Evolutionary conservation across 192 early-diverging fungal species (phyloP).

Genomic region (Coemansia sp.): DNA sequence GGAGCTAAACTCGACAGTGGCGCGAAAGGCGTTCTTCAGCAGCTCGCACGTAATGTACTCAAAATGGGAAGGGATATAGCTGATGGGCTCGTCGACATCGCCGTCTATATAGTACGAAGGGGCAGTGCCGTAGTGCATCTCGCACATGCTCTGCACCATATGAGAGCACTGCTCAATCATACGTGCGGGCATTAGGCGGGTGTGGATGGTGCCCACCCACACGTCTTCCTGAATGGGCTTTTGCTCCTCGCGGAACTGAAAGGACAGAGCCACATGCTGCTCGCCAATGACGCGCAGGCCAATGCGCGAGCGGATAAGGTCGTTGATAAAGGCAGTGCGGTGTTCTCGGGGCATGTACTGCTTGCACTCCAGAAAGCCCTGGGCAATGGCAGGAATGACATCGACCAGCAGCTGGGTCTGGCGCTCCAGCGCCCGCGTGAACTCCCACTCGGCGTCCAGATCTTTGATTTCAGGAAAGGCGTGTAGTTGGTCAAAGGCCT

Average conservation of each 20-base stretch:
- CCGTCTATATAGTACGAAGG: conserved; percentile 69
- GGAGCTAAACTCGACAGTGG: conserved; percentile 73
- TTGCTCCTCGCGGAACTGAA: conserved; percentile 46
- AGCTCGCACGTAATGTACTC: conserved; percentile 93
- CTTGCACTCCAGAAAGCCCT: conserved; percentile 87
- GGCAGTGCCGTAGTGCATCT: conserved; percentile 82
- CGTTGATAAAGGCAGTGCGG: conserved; percentile 74
- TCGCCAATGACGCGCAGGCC: conserved; percentile 90
- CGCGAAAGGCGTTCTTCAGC: conserved; percentile 85
- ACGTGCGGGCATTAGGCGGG: conserved; percentile 60
- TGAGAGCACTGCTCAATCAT: conserved; percentile 67
- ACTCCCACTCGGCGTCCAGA: conserved; percentile 60
- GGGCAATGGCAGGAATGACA: conserved; percentile 87
- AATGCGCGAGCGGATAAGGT: conserved; percentile 87
- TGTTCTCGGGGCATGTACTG: conserved; percentile 77
- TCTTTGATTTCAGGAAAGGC: conserved; percentile 62
- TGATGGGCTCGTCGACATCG: conserved; percentile 44
- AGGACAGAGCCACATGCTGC: conserved; percentile 77
- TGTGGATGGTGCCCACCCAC: conserved; percentile 87
- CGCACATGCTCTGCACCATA: conserved; percentile 83
- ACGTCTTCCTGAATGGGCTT: conserved; percentile 27
- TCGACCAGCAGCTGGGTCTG: conserved; percentile 76
- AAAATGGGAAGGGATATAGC: conserved; percentile 87
- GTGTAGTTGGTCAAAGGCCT: conserved; percentile 70
- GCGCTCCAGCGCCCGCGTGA: conserved; percentile 66